phyloP scores from a whole-genome alignment of 345 rosid species.

The Corchorus olitorius region DNA sequence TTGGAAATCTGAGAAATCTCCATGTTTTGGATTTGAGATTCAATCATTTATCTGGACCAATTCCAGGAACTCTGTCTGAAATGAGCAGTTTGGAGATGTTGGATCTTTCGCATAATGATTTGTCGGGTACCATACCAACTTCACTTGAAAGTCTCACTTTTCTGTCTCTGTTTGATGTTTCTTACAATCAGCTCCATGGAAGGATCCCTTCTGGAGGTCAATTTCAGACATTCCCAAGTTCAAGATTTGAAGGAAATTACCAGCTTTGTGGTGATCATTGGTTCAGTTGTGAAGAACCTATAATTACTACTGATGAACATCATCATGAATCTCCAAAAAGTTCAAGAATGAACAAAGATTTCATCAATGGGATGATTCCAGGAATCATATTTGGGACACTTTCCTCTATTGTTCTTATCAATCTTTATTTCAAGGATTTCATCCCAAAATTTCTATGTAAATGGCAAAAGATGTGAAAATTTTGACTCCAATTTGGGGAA shows the following conservation, averaged over 20 bases:
- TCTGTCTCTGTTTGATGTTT: slow-evolving; percentile 40
- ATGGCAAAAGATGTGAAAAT: slow-evolving; percentile 10
- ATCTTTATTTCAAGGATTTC: too few species aligned
- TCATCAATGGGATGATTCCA: slow-evolving; percentile 47
- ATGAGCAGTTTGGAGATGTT: too few species aligned
- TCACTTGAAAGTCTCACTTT: too few species aligned
- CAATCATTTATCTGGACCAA: too few species aligned
- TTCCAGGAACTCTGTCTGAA: too few species aligned
- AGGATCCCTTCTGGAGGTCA: slow-evolving; percentile 59
- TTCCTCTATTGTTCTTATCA: slow-evolving; percentile 32
- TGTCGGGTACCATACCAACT: too few species aligned
- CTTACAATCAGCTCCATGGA: slow-evolving; percentile 55
- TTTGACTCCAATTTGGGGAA: too few species aligned
- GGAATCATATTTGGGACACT: slow-evolving; percentile 58
- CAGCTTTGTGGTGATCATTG: slow-evolving; percentile 70
- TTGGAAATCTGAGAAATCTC: too few species aligned
- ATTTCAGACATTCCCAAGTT: slow-evolving; percentile 64
- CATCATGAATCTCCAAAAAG: not conserved
- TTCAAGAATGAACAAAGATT: slow-evolving; percentile 13
- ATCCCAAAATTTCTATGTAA: too few species aligned
- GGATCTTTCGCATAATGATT: too few species aligned
- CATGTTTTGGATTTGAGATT: too few species aligned
- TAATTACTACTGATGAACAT: not conserved
- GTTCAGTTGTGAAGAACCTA: slow-evolving; percentile 31
- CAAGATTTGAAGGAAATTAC: slow-evolving; percentile 81